A percentile compares a stretch with the other conserved stretches of the same genome.
These are phyloP conservation scores for Populus simonii DNA, from an alignment of 345 rosid species.

Conservation along the genomic window DNA sequence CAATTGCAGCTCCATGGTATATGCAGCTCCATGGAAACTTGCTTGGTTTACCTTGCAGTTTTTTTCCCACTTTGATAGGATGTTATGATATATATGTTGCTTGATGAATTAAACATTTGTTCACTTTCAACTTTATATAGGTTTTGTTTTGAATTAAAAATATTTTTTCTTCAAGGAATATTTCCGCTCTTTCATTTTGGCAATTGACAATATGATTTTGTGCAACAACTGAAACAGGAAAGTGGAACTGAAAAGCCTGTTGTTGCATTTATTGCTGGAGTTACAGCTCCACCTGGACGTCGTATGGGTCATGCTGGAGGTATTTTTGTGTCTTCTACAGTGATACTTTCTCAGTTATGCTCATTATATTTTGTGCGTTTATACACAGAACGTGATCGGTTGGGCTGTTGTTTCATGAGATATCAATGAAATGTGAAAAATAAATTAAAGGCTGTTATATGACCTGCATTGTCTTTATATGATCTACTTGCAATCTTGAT, in stretches of 20 bases:
- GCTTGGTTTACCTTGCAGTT: no score
- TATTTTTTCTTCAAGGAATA: background rate
- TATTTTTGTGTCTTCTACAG: constrained; percentile 14
- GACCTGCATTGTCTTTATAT: no score
- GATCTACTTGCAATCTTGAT: no score
- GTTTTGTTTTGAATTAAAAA: background rate
- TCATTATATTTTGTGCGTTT: background rate
- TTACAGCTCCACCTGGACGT: constrained; percentile 96
- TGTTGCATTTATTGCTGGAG: constrained; percentile 96
- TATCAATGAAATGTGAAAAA: no score
- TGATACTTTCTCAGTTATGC: background rate
- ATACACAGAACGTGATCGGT: no score
- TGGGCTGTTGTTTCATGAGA: no score
- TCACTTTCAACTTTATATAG: background rate
- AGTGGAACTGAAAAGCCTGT: constrained; percentile 92
- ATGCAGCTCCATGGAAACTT: no score
- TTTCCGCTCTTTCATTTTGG: background rate
- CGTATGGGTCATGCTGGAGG: constrained; percentile 99
- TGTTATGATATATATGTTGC: background rate
- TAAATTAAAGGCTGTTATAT: no score
- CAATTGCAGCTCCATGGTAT: no score
- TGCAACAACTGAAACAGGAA: constrained; percentile 49
- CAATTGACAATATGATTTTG: background rate
- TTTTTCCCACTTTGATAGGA: background rate
- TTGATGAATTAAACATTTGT: background rate